A percentile compares a stretch with the other conserved stretches of the same genome.
These are phyloP conservation scores for Apiotrichum laibachii DNA, from an alignment of 1,284 basidiomycete species.

Conservation along the genomic window DNA sequence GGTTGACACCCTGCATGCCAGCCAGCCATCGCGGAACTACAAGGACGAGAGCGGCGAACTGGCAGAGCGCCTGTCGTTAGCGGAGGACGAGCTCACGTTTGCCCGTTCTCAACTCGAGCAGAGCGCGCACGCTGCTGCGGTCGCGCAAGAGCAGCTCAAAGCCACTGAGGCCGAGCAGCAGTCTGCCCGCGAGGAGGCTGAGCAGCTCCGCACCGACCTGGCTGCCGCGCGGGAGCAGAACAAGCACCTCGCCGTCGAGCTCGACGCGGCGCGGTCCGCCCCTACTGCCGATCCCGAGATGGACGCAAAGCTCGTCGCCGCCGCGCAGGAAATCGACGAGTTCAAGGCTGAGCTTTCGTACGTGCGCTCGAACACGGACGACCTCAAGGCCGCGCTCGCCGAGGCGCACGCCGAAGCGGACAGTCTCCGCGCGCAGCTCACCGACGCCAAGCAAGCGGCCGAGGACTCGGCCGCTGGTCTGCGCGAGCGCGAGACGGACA, in stretches of 20 bases:
- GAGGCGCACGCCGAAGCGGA: background rate
- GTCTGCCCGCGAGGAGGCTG: background rate
- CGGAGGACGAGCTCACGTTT: background rate
- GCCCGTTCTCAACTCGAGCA: slow-evolving; percentile 1
- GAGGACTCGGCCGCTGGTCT: too few relatives aligned
- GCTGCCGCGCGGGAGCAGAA: background rate
- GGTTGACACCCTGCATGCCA: background rate
- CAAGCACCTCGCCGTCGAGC: background rate
- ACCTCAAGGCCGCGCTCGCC: background rate
- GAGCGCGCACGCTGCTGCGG: background rate
- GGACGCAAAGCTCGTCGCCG: background rate
- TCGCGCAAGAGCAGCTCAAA: background rate
- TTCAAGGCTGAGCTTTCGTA: background rate
- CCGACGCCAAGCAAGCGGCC: background rate
- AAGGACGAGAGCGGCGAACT: background rate
- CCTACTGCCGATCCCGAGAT: background rate
- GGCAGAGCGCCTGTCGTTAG: background rate
- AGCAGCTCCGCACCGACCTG: background rate
- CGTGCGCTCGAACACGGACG: background rate
- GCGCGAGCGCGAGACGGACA: too few relatives aligned
- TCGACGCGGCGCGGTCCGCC: background rate
- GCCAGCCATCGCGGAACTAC: background rate
- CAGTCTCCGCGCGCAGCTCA: background rate
- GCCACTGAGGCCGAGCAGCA: background rate
- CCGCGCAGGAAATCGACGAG: slow-evolving; percentile 3